A percentile compares a stretch with the other conserved stretches of the same genome.
Conservation (phyloP, 306 rosid species). For the Crataegus laevigata region DNA sequence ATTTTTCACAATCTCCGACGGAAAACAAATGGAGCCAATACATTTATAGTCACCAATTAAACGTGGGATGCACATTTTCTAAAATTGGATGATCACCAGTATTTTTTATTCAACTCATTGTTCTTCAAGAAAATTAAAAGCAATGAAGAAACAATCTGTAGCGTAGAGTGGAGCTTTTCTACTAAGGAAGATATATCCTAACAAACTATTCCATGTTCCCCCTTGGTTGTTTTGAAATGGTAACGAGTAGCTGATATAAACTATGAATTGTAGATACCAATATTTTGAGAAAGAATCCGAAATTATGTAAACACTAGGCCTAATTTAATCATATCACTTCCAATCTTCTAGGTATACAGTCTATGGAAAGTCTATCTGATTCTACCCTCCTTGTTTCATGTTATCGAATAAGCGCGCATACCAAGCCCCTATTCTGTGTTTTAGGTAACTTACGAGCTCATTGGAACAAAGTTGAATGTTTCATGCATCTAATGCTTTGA, state of each 20-base stretch:
- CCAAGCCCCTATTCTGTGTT: no score
- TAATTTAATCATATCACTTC: no score
- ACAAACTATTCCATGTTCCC: not conserved
- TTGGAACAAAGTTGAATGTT: not conserved
- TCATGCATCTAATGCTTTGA: not conserved
- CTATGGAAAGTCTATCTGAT: no score
- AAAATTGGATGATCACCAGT: not conserved
- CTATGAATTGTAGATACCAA: no score
- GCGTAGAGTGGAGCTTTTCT: not conserved
- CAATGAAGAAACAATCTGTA: not conserved
- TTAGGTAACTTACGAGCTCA: not conserved
- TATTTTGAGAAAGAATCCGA: no score
- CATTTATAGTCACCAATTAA: not conserved
- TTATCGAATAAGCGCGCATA: not conserved
- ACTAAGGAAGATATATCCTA: not conserved
- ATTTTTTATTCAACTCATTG: not conserved
- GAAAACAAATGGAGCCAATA: not conserved
- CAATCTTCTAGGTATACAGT: no score
- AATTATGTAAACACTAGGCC: no score
- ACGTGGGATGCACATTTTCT: not conserved
- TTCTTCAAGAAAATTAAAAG: not conserved
- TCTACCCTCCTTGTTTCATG: not conserved
- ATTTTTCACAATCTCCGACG: not conserved
- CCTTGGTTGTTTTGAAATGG: no score
- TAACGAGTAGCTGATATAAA: no score